Percentiles rank a stretch among this genome's conserved stretches.
Conservation (phyloP, 1,284 basidiomycete species). For the Leccinum fallax region DNA sequence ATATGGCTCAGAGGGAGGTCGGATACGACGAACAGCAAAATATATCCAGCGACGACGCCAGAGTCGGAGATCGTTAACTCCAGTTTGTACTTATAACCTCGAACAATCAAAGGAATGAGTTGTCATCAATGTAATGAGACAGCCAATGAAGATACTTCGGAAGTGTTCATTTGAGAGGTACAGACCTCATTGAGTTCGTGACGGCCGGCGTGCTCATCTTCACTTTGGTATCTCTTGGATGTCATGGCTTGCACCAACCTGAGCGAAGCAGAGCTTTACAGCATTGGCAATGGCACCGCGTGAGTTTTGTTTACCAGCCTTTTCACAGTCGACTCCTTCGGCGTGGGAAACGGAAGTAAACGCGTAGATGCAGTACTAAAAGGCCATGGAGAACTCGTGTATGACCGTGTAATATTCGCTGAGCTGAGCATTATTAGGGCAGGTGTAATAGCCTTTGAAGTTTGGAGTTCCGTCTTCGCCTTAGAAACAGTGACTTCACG, state of each 20-base stretch:
- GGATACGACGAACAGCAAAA: not conserved
- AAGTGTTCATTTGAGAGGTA: not conserved
- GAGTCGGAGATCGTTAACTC: not conserved
- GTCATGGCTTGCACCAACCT: not conserved
- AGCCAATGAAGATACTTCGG: not conserved
- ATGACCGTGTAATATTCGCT: not conserved
- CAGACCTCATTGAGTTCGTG: not conserved
- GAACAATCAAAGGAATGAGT: not conserved
- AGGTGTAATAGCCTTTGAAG: not conserved
- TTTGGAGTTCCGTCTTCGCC: not conserved
- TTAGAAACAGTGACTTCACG: not conserved
- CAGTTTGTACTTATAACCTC: not conserved
- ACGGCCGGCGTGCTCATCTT: not conserved
- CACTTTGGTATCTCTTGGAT: not conserved
- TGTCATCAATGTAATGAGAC: not conserved
- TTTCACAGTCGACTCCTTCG: not conserved
- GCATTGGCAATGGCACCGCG: not conserved
- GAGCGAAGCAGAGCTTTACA: not conserved
- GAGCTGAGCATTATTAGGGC: not conserved
- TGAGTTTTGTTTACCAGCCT: not conserved
- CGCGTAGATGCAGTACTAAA: not conserved
- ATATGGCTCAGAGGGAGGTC: not conserved
- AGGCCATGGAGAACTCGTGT: not conserved
- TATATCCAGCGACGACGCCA: not conserved
- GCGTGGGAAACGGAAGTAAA: not conserved